Evolutionary conservation across 2,329 filamentous ascomycete species (phyloP).

Genomic region (Ophiosphaerella narmari): DNA sequence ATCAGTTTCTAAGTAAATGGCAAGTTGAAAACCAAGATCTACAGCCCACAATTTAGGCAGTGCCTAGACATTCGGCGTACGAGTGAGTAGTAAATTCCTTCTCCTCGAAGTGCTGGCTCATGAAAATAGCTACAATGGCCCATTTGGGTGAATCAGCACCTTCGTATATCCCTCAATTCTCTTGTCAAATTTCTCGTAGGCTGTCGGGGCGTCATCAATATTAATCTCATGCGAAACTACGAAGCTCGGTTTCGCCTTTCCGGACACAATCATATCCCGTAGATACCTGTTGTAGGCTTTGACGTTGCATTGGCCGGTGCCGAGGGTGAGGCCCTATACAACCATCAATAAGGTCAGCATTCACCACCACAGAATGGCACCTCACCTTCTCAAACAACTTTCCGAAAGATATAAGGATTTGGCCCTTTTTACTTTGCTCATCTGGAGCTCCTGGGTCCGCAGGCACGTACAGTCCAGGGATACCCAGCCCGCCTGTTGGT

Average conservation of each 20-base stretch:
- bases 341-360: constrained; percentile 5
- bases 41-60: too few species aligned
- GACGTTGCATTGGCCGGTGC: constrained; percentile 70
- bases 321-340: constrained; percentile 61
- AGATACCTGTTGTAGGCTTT: constrained; percentile 70
- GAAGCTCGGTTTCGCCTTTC: constrained; percentile 68
- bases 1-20: too few species aligned
- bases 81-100: constrained; percentile 1
- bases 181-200: constrained; percentile 70
- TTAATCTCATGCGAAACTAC: constrained; percentile 68
- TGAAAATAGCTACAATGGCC: constrained; percentile 33
- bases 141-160: constrained; percentile 69
- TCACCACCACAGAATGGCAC: not conserved
- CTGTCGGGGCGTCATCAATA: constrained; percentile 64
- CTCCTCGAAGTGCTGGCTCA: not conserved
- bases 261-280: constrained; percentile 67
- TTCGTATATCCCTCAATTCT: constrained; percentile 70
- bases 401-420: constrained; percentile 67
- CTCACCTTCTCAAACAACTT: constrained; percentile 70
- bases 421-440: constrained; percentile 63
- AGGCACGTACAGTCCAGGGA: constrained; percentile 61
- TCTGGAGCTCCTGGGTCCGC: constrained; percentile 67
- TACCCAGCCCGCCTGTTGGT: constrained; percentile 65
- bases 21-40: too few species aligned
- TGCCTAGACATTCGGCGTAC: not conserved